Percentiles rank a stretch among this genome's conserved stretches.
Conservation (phyloP, 495 filamentous ascomycete species). For the Penicillium antarcticum region DNA sequence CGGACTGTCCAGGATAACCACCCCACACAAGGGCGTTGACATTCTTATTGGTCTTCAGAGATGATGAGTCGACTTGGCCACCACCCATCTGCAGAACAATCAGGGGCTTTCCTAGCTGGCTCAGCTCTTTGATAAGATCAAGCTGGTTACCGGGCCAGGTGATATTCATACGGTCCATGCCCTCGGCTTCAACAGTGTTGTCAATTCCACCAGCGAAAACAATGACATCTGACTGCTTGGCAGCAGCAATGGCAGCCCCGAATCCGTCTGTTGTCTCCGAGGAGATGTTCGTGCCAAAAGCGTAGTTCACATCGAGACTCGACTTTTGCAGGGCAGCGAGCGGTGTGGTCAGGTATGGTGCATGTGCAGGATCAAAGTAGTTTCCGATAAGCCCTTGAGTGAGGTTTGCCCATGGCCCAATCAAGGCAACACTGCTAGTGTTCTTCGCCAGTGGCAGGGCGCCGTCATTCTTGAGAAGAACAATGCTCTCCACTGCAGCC, state of each 20-base stretch:
- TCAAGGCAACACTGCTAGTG: constrained; percentile 47
- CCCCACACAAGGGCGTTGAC: constrained; percentile 55
- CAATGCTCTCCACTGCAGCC: constrained; percentile 57
- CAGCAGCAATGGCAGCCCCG: constrained; percentile 42
- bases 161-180: constrained; percentile 51
- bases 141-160: constrained; percentile 58
- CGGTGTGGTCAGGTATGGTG: constrained; percentile 55
- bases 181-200: constrained; percentile 53
- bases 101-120: constrained; percentile 49
- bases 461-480: constrained; percentile 61
- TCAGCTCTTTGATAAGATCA: constrained; percentile 50
- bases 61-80: constrained; percentile 53
- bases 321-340: constrained; percentile 44
- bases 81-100: constrained; percentile 60
- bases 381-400: constrained; percentile 50
- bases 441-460: constrained; percentile 45
- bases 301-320: constrained; percentile 46
- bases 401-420: constrained; percentile 58
- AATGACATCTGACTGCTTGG: constrained; percentile 50
- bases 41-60: constrained; percentile 46
- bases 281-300: constrained; percentile 40
- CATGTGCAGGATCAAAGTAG: constrained; percentile 44
- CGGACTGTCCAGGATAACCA: constrained; percentile 59
- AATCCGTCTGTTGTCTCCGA: constrained; percentile 38
- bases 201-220: constrained; percentile 59